Evolutionary conservation across 495 filamentous ascomycete species (phyloP).

Genomic region (Xanthoparmelia taractica): DNA sequence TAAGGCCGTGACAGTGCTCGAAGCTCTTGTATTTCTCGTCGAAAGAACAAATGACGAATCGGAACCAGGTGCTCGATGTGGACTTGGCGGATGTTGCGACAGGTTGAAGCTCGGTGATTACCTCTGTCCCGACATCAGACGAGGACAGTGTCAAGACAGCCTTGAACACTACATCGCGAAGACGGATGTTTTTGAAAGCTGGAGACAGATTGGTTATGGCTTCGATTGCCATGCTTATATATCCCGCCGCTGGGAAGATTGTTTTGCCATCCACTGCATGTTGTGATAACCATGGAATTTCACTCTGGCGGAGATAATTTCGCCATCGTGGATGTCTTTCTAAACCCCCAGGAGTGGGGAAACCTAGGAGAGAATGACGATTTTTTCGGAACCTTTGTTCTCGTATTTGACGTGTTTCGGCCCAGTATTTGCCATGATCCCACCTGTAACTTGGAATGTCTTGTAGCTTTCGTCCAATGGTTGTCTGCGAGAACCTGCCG

Average conservation of each 20-base stretch:
- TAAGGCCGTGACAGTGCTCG: too few relatives aligned
- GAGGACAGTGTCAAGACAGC: constrained; percentile 34
- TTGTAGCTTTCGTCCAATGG: too few relatives aligned
- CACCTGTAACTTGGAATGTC: constrained; percentile 38
- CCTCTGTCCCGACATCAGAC: constrained; percentile 19
- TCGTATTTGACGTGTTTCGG: constrained; percentile 37
- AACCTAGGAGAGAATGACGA: constrained; percentile 41
- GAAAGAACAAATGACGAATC: too few relatives aligned
- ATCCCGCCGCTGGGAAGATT: constrained; percentile 49
- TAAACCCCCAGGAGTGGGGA: too few relatives aligned
- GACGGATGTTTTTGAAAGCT: constrained; percentile 18
- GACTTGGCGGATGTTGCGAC: constrained; percentile 5
- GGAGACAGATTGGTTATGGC: constrained; percentile 32
- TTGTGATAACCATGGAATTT: constrained; percentile 44
- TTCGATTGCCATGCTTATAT: constrained; percentile 54
- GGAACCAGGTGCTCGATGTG: too few relatives aligned
- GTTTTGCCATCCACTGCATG: constrained; percentile 36
- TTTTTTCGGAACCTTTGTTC: constrained; percentile 40
- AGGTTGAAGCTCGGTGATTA: constrained; percentile 18
- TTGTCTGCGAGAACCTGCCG: not conserved
- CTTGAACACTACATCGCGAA: constrained; percentile 38
- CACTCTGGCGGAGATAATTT: constrained; percentile 32
- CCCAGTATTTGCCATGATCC: constrained; percentile 40
- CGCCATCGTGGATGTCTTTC: constrained; percentile 35
- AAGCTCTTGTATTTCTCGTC: too few relatives aligned